Base-by-base conservation (phyloP, 192 early-diverging fungal genomes). In the Chytriomyces sp. region DNA sequence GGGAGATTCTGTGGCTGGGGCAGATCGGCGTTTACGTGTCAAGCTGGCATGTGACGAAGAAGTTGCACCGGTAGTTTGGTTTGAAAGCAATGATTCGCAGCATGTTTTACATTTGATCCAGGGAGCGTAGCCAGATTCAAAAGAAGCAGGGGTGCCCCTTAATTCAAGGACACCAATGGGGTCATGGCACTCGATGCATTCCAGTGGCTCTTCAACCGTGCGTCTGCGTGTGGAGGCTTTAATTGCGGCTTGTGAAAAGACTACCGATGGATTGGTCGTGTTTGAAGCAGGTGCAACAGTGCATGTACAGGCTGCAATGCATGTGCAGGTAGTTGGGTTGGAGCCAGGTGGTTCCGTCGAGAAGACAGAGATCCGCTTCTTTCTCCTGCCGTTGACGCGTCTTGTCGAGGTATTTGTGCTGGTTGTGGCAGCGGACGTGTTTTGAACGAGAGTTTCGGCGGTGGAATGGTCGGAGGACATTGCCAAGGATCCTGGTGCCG, bases 191-290 rank as follows among this genome's bases (percentile, higher is more conserved):
- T 24, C 10, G n/a, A 74, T 67, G 47, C 78, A 79, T 45, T 16
- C 35, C 18, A 64, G 48, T 7, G 78, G 35, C 45, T 79, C 78
- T 74, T 79, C 78, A 28, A 79, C 78, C 6, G 78, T 79, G 10
- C 68, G 20, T 20, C 78, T 26, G 6, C 78, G 69, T 35, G 44
- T 79, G 6, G 71, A 74, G 5, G 78, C 78, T 24, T 74, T 72
- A 20, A 50, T 64, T 45, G 78, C 78, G 20, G 78, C 78, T 67
- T 79, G 78, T 49, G 78, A 66, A 75, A 75, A 75, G 23, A 75
- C 73, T 16, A 26, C 73, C 7, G 61, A 23, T 49, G 73, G 60
- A n/a, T 50, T 50, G 20, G 20, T 75, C 4, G 73, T 57, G 35
- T 35, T 35, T 35, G 35, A 35, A 35, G 35, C 35, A 24, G 73